Evolutionary conservation across 257 asterid genomes (phyloP).

Genomic region (Fraxinus americana): DNA sequence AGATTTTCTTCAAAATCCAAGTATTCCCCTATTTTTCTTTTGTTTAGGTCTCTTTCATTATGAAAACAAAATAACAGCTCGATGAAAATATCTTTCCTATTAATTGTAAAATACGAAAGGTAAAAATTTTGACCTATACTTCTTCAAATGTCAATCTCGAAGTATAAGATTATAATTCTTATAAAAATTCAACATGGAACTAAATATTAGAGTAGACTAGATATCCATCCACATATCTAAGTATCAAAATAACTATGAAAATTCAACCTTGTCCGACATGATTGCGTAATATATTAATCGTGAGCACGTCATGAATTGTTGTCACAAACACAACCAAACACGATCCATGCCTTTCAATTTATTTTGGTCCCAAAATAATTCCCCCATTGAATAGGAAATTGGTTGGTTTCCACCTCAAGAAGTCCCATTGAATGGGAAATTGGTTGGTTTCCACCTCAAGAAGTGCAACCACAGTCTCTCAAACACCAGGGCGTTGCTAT

Average conservation of each 20-base stretch:
- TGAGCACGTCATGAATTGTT: neutral
- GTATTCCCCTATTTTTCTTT: too few relatives aligned
- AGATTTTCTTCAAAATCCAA: too few relatives aligned
- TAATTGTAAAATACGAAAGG: neutral
- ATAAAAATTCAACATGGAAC: too few relatives aligned
- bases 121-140: too few relatives aligned
- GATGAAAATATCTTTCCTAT: neutral
- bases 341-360: slow-evolving; percentile 29
- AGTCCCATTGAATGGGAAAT: too few relatives aligned
- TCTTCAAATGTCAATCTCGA: neutral
- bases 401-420: too few relatives aligned
- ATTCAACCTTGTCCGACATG: neutral
- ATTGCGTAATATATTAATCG: neutral
- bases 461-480: neutral
- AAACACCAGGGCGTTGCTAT: slow-evolving; percentile 28
- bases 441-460: slow-evolving; percentile 29
- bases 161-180: neutral
- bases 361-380: neutral
- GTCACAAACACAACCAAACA: slow-evolving; percentile 29
- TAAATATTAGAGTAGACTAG: too few relatives aligned
- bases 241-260: neutral
- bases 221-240: neutral
- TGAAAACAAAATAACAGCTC: neutral
- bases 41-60: neutral
- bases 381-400: neutral